Evolutionary conservation across 306 rosid species (phyloP).

Genomic region (Vigna radiata): DNA sequence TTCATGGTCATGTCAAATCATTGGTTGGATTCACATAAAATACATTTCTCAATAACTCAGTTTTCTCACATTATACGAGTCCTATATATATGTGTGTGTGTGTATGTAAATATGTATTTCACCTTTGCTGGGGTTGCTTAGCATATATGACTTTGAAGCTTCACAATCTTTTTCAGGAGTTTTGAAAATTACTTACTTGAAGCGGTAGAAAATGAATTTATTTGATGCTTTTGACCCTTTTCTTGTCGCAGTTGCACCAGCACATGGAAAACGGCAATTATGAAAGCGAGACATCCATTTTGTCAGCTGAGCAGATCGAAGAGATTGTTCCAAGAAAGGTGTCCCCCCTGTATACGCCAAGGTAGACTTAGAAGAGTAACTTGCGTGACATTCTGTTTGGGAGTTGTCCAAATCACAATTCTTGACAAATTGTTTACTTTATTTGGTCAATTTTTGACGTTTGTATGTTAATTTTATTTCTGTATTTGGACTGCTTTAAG

Average conservation of each 20-base stretch:
- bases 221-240: background rate
- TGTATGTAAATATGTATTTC: background rate
- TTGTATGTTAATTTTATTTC: constrained; percentile 19
- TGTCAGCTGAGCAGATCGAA: constrained; percentile 65
- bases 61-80: too few relatives aligned
- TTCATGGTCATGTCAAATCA: too few relatives aligned
- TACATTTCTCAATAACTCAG: too few relatives aligned
- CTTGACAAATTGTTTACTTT: background rate
- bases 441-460: background rate
- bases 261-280: constrained; percentile 69
- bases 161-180: background rate
- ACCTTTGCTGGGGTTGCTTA: constrained; percentile 2
- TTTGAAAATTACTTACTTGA: background rate
- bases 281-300: constrained; percentile 59
- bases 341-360: constrained; percentile 61
- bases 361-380: constrained; percentile 38
- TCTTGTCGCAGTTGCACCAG: constrained; percentile 61
- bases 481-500: background rate
- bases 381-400: background rate
- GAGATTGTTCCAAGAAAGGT: constrained; percentile 71
- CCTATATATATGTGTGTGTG: background rate
- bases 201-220: constrained; percentile 15
- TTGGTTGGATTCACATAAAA: too few relatives aligned
- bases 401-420: constrained; percentile 1
- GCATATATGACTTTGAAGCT: background rate